phyloP scores from a whole-genome alignment of 163 green algal species.

The Trebouxia gelatinosa region DNA sequence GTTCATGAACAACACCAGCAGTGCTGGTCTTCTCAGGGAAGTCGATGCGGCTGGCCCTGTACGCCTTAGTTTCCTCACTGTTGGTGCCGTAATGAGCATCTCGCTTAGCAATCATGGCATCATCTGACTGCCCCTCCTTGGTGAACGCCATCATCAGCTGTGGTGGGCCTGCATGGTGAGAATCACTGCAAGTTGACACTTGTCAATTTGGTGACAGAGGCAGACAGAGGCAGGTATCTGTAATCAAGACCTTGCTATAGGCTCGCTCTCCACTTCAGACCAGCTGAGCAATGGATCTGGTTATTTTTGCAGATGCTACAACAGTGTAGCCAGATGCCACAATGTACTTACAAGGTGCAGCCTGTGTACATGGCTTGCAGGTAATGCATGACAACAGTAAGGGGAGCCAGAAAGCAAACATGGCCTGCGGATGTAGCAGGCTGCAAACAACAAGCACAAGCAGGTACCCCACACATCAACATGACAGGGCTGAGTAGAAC shows the following conservation, averaged over 20 bases:
- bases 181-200: neutral
- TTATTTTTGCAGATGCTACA: no score
- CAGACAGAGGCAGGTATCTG: neutral
- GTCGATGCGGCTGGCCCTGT: neutral
- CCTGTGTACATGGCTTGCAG: neutral
- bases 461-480: neutral
- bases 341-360: neutral
- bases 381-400: neutral
- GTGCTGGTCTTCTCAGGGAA: constrained; percentile 1
- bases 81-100: constrained; percentile 41
- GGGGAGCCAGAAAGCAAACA: neutral
- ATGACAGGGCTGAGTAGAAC: neutral
- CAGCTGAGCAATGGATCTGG: no score
- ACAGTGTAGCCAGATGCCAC: neutral
- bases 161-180: constrained; percentile 40
- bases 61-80: constrained; percentile 25
- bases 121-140: constrained; percentile 35
- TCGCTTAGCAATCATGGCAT: constrained; percentile 35
- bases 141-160: constrained; percentile 64
- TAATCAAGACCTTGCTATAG: no score
- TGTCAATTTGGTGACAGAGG: neutral
- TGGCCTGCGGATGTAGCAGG: neutral
- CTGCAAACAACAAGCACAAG: neutral
- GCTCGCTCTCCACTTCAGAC: no score
- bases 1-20: no score